Evolutionary conservation across 805 yeast species (phyloP).

Genomic region (Yarrowia keelungensis): DNA sequence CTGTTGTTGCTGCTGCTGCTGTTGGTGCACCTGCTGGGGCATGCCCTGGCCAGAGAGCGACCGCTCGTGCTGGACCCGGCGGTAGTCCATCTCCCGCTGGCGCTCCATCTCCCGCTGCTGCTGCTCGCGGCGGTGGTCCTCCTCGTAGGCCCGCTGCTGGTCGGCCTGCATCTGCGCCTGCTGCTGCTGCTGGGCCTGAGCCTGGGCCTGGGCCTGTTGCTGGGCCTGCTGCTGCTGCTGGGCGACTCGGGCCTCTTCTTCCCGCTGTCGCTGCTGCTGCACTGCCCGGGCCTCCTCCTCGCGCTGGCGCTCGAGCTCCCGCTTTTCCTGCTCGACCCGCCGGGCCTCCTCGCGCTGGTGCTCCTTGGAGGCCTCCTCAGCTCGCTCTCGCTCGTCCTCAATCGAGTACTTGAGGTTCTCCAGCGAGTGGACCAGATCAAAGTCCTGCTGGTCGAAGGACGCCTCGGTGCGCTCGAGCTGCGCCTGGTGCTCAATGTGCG

Average conservation of each 20-base stretch:
- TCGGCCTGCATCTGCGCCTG: constrained; percentile 3
- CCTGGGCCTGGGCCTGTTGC: constrained; percentile 20
- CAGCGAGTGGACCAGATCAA: constrained; percentile 35
- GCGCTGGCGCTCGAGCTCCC: constrained; percentile 85
- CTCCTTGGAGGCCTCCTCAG: constrained; percentile 25
- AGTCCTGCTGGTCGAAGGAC: constrained; percentile 31
- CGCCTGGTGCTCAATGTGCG: constrained; percentile 36
- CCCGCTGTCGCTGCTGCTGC: constrained; percentile 14
- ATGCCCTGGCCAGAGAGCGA: constrained; percentile 4
- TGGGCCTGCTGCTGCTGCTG: constrained; percentile 12
- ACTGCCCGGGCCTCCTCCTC: constrained; percentile 51
- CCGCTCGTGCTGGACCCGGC: constrained; percentile 15
- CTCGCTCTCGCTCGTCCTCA: constrained; percentile 37
- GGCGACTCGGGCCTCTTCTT: constrained; percentile 19
- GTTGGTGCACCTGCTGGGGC: constrained; percentile 4
- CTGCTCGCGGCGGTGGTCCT: constrained; percentile 35
- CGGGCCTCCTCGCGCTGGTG: constrained; percentile 86
- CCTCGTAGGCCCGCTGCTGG: constrained; percentile 20
- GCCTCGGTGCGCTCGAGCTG: constrained; percentile 38
- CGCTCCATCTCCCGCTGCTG: constrained; percentile 26
- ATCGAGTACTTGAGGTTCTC: constrained; percentile 34
- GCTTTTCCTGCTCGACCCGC: constrained; percentile 78
- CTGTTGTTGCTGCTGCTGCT: constrained; percentile 6
- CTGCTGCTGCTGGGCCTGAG: constrained; percentile 26
- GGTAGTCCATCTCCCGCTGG: constrained; percentile 32